Base-by-base conservation (phyloP, 352 stramenopile genomes). In the Phytopythium helicoides region DNA sequence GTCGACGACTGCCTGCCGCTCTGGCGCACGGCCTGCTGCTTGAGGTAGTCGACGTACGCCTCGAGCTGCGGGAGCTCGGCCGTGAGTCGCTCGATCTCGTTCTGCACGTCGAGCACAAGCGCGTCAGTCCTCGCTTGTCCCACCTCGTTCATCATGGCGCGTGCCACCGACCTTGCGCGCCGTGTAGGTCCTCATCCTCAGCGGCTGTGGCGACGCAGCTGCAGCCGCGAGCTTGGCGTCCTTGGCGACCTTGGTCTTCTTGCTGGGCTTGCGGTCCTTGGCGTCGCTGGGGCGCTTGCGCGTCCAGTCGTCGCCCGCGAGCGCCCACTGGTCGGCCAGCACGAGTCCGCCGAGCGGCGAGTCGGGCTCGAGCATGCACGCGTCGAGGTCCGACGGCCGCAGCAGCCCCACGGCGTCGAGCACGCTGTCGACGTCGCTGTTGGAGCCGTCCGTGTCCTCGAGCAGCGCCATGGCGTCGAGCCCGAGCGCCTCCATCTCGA, bases 141-240 rank as follows among this genome's bases (percentile, higher is more conserved):
- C n/a, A n/a, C n/a, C n/a, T n/a, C n/a, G n/a, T n/a, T n/a, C n/a
- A n/a, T n/a, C n/a, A n/a, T n/a, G n/a, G n/a, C n/a, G n/a, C n/a
- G n/a, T n/a, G n/a, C n/a, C n/a, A n/a, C n/a, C n/a, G n/a, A 70
- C 62, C 62, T 71, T 71, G 33, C 63, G 59, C 3, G 58, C 63
- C 1, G 58, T 68, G 47, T 68, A 71, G 7, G 58, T 71, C 16
- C 63, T 54, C 45, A 61, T 60, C 21, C 47, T 19, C n/a, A 44
- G 21, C 36, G 33, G 47, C 25, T 23, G 34, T 5, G 40, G 40
- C 3, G 40, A 47, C 6, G 21, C 10, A 6, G n/a, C n/a, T n/a
- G n/a, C n/a, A n/a, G n/a, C n/a, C n/a, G n/a, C n/a, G n/a, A n/a
- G n/a, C n/a, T n/a, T n/a, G n/a, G n/a, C n/a, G n/a, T n/a, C n/a